Evolutionary conservation across 164 flowering plant species (phyloP).

Genomic region (Taxillus chinensis): DNA sequence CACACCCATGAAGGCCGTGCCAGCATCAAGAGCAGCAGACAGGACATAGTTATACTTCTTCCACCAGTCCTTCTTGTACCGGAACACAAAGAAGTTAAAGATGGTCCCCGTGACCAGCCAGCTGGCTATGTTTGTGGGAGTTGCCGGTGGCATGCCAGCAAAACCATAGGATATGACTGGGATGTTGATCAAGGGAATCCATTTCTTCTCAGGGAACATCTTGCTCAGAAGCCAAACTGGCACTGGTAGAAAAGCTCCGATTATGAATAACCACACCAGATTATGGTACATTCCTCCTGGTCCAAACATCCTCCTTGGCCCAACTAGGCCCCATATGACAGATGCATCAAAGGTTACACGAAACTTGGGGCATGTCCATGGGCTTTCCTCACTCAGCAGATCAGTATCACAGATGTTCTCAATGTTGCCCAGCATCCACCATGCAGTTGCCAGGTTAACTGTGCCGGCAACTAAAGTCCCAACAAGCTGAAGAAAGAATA

Average conservation of each 20-base stretch:
- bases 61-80: conserved; percentile 75
- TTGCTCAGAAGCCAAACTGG: conserved; percentile 85
- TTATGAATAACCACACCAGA: conserved; percentile 83
- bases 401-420: conserved; percentile 78
- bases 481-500: conserved; percentile 40
- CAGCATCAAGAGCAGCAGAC: conserved; percentile 90
- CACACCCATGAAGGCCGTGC: conserved; percentile 96
- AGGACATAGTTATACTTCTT: conserved; percentile 81
- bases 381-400: conserved; percentile 62
- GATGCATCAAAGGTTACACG: conserved; percentile 85
- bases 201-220: conserved; percentile 74
- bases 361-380: conserved; percentile 96
- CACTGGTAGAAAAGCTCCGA: conserved; percentile 82
- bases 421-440: conserved; percentile 93
- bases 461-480: conserved; percentile 74
- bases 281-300: conserved; percentile 77
- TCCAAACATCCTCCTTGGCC: conserved; percentile 73
- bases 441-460: conserved; percentile 74
- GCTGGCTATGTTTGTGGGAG: conserved; percentile 86
- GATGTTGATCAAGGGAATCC: conserved; percentile 82
- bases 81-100: conserved; percentile 81
- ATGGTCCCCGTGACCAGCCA: conserved; percentile 88
- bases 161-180: conserved; percentile 87
- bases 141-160: conserved; percentile 95
- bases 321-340: conserved; percentile 94